These are phyloP conservation scores for Senna siamea DNA, from an alignment of 306 rosid species.

Conservation along the genomic window DNA sequence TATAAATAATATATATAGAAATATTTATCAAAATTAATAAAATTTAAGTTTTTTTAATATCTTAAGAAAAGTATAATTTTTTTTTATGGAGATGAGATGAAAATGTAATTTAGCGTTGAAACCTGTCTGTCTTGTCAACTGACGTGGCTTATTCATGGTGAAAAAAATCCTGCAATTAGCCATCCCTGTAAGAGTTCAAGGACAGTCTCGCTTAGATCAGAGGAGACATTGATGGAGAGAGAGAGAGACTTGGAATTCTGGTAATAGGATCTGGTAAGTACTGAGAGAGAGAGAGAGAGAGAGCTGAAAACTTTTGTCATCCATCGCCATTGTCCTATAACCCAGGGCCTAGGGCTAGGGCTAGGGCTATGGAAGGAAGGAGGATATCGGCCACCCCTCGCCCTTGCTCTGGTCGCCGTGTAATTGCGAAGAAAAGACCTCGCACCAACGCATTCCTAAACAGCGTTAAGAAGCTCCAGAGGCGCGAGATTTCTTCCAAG, in stretches of 20 bases:
- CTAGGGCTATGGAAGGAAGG: conserved; percentile 65
- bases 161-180: not conserved
- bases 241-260: not conserved
- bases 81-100: no score
- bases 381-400: conserved; percentile 74
- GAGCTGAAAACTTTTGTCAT: not conserved
- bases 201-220: not conserved
- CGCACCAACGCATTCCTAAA: conserved; percentile 50
- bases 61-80: no score
- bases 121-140: no score
- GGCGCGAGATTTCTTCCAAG: conserved; percentile 80
- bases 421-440: conserved; percentile 71
- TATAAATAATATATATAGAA: no score
- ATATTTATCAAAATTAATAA: no score
- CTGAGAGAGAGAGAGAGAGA: not conserved
- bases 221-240: not conserved
- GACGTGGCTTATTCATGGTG: no score
- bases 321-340: conserved; percentile 1
- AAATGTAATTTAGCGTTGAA: no score
- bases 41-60: no score
- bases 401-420: conserved; percentile 65
- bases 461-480: conserved; percentile 76
- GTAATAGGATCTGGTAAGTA: not conserved
- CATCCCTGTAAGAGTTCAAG: not conserved
- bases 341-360: not conserved